Evolutionary conservation across 2,329 filamentous ascomycete genomes (phyloP), one percentile per base, ranked within the genome.

Genomic region (Dactylellina drechsleri): DNA sequence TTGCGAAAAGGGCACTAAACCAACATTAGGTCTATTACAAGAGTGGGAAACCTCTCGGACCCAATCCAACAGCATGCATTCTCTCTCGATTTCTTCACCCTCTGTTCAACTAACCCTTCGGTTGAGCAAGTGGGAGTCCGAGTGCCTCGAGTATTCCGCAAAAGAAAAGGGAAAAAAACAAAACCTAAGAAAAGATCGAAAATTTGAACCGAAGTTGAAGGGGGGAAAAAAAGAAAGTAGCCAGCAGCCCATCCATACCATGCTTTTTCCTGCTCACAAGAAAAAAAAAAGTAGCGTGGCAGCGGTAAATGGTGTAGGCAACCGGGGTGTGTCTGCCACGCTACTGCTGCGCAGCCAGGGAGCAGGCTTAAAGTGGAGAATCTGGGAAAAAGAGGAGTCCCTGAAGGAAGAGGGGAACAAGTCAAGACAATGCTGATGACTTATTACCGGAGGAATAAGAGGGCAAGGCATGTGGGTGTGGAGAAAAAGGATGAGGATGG

Each of bases 231-330:
- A 66, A 61, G 68, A 66, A 73, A 73, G 43, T 12, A 47, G 43
- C 43, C 23, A 15, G 36, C 52, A 20, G 15, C 57, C 23, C n/a
- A 40, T 45, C 31, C 31, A 16, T 20, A n/a, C 23, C 15, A 47
- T 47, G 43, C 43, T 47, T 47, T 47, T 18, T 47, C 5, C 31
- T 23, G 50, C 53, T 60, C 41, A 43, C 49, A 65, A 64, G 49
- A 64, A 41, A 56, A 53, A 43, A 66, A 62, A 66, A 74, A 74
- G 70, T 74, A 74, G 70, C 70, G 70, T 74, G 70, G 70, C 70
- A 74, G 70, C 70, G 70, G 70, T 74, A 74, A 73, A 74, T 74
- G 70, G 70, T 74, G 70, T 74, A 74, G 70, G 70, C 70, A 74
- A 66, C 70, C 70, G 70, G 70, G 70, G 70, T 74, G 70, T 67